Evolutionary conservation across 768 basidiomycete species (phyloP).

Genomic region (Lyophyllum shimeji): DNA sequence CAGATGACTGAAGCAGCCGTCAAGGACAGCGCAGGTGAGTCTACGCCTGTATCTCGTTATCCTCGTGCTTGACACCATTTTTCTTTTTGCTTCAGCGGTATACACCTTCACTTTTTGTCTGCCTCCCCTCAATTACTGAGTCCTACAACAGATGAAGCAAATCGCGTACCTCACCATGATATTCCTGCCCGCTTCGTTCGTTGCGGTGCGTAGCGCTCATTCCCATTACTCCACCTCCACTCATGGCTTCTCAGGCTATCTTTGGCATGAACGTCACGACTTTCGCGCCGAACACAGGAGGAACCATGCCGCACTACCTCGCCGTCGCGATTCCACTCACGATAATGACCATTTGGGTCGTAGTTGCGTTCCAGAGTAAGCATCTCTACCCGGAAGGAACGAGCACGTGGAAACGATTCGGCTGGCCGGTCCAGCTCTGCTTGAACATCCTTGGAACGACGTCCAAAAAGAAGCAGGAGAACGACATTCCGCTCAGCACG

Average conservation of each 20-base stretch:
- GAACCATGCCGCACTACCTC: slow-evolving; percentile 42
- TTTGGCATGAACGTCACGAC: slow-evolving; percentile 62
- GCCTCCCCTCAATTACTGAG: background rate
- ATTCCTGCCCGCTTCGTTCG: slow-evolving; percentile 58
- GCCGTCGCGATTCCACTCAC: slow-evolving; percentile 47
- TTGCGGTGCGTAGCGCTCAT: slow-evolving; percentile 34
- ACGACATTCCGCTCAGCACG: slow-evolving; percentile 10
- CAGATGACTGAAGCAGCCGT: slow-evolving; percentile 52
- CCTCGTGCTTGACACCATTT: slow-evolving; percentile 1
- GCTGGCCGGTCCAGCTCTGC: slow-evolving; percentile 33
- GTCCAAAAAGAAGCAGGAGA: background rate
- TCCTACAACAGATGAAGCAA: slow-evolving; percentile 45
- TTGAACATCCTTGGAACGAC: slow-evolving; percentile 4
- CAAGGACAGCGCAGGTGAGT: slow-evolving; percentile 46
- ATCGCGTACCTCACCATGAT: slow-evolving; percentile 63
- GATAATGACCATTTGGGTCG: slow-evolving; percentile 49
- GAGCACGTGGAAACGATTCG: slow-evolving; percentile 30
- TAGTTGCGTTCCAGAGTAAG: slow-evolving; percentile 52
- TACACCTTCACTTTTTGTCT: slow-evolving; percentile 1
- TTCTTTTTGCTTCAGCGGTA: slow-evolving; percentile 19
- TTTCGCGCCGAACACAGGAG: slow-evolving; percentile 33
- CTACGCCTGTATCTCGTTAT: background rate
- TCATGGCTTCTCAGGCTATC: slow-evolving; percentile 35
- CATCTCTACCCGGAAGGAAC: slow-evolving; percentile 29
- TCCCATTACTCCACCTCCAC: background rate